phyloP scores from a whole-genome alignment of 495 filamentous ascomycete species.

The Sordaria brevicollis region DNA sequence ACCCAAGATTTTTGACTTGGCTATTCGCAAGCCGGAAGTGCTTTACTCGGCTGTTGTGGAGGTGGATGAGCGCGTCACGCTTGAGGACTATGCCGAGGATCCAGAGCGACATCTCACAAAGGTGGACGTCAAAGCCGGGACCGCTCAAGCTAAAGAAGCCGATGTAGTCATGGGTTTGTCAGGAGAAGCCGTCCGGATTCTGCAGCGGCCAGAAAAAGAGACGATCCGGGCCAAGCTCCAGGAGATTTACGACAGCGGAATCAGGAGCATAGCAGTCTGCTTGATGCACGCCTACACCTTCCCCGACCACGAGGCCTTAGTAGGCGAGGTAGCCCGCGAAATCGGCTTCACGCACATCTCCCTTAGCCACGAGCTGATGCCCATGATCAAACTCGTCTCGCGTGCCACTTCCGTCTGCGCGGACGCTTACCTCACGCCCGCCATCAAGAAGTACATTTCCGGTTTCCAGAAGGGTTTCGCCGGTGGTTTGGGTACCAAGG shows the following conservation, averaged over 20 bases:
- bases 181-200: constrained; percentile 59
- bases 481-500: constrained; percentile 57
- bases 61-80: constrained; percentile 72
- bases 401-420: constrained; percentile 87
- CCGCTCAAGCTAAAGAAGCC: constrained; percentile 28
- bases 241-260: constrained; percentile 49
- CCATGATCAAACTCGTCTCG: constrained; percentile 87
- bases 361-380: constrained; percentile 70
- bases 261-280: constrained; percentile 65
- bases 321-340: constrained; percentile 57
- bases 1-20: constrained; percentile 75
- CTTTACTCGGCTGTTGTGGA: constrained; percentile 69
- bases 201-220: constrained; percentile 46
- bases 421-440: constrained; percentile 91
- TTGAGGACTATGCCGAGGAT: constrained; percentile 83
- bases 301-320: constrained; percentile 59
- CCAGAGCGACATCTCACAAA: constrained; percentile 48
- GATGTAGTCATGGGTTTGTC: constrained; percentile 57
- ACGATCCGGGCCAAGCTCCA: constrained; percentile 44
- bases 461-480: constrained; percentile 73
- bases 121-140: constrained; percentile 36
- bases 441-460: constrained; percentile 89
- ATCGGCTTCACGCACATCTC: constrained; percentile 70
- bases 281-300: constrained; percentile 78
- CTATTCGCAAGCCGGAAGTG: constrained; percentile 69